Conservation (phyloP, 345 rosid genomes). For the Gossypium rotundifolium region DNA sequence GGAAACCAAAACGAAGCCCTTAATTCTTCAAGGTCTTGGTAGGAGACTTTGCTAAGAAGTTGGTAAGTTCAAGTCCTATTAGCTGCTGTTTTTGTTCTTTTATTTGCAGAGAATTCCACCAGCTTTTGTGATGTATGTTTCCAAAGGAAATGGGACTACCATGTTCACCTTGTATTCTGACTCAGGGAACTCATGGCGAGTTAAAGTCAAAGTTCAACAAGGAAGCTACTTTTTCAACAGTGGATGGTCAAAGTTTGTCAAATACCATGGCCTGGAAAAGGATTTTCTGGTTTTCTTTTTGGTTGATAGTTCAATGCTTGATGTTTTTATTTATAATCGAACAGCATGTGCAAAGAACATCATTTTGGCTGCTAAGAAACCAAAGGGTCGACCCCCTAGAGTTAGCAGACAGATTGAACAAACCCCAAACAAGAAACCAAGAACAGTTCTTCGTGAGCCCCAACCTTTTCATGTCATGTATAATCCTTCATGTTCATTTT, state of each 20-base stretch:
- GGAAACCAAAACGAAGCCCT: background rate
- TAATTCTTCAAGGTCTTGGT: conserved; percentile 1
- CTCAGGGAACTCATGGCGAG: background rate
- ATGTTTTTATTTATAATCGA: background rate
- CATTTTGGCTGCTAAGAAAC: background rate
- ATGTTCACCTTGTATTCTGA: background rate
- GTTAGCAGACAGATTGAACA: background rate
- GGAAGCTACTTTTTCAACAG: background rate
- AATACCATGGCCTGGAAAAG: background rate
- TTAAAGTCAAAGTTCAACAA: background rate
- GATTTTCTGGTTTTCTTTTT: background rate
- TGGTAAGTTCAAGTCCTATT: background rate
- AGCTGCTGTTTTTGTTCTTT: background rate
- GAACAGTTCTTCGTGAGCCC: background rate
- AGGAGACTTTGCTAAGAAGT: background rate
- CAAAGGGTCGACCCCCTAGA: background rate
- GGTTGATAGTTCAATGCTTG: background rate
- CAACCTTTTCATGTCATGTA: background rate
- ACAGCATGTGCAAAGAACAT: background rate
- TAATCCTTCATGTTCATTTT: background rate
- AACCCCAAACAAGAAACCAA: background rate
- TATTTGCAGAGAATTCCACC: background rate
- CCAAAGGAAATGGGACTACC: background rate
- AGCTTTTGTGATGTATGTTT: background rate
- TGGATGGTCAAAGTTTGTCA: conserved; percentile 8